These are phyloP conservation scores for Tulasnella sp. DNA, from an alignment of 768 basidiomycete genomes.

Conservation along the genomic window DNA sequence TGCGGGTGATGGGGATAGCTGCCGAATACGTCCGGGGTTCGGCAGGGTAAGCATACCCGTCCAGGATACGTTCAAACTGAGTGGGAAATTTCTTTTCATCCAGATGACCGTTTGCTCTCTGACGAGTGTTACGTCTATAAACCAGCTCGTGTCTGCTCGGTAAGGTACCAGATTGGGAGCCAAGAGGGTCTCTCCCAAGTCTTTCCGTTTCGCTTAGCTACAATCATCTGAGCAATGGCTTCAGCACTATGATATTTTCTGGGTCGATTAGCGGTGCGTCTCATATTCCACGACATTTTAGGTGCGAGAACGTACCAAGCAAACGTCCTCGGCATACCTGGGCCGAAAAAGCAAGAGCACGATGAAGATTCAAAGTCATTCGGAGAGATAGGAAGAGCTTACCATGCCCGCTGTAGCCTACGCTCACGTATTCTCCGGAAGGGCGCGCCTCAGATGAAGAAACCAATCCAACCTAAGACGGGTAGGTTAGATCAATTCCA, in stretches of 20 bases:
- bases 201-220: conserved; percentile 45
- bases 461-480: conserved; percentile 59
- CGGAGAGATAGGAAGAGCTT: conserved; percentile 35
- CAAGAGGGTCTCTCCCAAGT: conserved; percentile 56
- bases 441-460: conserved; percentile 37
- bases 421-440: conserved; percentile 50
- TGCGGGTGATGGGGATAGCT: too few relatives aligned
- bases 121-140: neutral
- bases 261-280: neutral
- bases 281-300: neutral
- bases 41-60: too few relatives aligned
- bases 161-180: conserved; percentile 46
- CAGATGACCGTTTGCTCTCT: neutral
- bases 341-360: neutral
- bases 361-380: too few relatives aligned
- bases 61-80: neutral
- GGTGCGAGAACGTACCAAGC: conserved; percentile 51
- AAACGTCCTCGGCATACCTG: conserved; percentile 60
- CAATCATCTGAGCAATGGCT: conserved; percentile 57
- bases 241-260: conserved; percentile 54
- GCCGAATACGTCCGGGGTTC: too few relatives aligned
- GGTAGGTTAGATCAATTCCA: neutral
- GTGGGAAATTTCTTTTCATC: neutral
- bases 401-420: conserved; percentile 73
- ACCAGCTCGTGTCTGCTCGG: neutral